These are phyloP conservation scores for Aspergillus cristatus DNA, from an alignment of 495 filamentous ascomycete genomes.

Conservation along the genomic window DNA sequence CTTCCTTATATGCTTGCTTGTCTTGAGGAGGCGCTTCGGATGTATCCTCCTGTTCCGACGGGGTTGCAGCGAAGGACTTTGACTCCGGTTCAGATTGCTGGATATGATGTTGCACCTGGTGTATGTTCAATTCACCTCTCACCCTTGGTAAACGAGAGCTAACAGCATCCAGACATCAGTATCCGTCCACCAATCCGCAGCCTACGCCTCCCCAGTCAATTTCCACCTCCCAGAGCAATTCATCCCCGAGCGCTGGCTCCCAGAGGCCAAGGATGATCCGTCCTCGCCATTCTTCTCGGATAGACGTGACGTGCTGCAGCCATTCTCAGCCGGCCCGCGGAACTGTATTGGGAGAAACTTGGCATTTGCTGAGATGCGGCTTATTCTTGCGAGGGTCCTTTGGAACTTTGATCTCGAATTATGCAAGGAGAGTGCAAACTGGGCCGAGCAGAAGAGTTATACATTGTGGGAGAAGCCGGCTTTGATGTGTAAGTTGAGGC, in stretches of 20 bases:
- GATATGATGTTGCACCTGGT: neutral
- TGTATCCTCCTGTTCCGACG: slow-evolving; percentile 21
- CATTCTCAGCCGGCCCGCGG: slow-evolving; percentile 9
- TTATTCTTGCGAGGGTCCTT: slow-evolving; percentile 11
- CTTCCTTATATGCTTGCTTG: slow-evolving; percentile 26
- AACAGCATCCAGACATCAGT: slow-evolving; percentile 1
- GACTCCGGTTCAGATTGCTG: neutral
- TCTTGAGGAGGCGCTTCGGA: slow-evolving; percentile 21
- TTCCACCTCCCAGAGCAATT: slow-evolving; percentile 2
- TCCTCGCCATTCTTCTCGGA: slow-evolving; percentile 3
- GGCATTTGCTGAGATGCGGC: slow-evolving; percentile 7
- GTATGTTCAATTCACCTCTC: no score
- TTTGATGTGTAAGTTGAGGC: neutral
- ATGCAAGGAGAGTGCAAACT: neutral
- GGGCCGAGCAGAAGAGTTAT: neutral
- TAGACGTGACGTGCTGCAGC: slow-evolving; percentile 4
- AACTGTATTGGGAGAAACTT: slow-evolving; percentile 8
- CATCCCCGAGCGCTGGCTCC: slow-evolving; percentile 2
- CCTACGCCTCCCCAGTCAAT: neutral
- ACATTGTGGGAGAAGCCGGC: neutral
- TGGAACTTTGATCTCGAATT: slow-evolving; percentile 15
- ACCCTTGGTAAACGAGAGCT: no score
- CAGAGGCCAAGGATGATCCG: neutral
- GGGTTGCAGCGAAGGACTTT: slow-evolving; percentile 14
- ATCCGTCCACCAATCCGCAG: neutral